phyloP scores from a whole-genome alignment of 257 asterid species.

The Solanum bulbocastanum region DNA sequence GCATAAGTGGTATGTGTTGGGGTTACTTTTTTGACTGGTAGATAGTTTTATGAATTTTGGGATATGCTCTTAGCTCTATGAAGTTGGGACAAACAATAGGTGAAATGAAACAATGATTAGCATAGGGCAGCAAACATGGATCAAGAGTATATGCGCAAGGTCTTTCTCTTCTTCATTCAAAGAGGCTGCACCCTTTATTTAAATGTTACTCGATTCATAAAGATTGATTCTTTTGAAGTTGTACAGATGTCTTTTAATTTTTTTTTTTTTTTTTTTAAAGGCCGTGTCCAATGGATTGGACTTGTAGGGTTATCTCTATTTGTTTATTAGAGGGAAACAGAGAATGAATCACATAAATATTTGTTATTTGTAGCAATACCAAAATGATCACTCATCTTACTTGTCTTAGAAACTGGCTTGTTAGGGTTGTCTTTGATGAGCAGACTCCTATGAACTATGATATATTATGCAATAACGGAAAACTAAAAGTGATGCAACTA shows the following conservation, averaged over 20 bases:
- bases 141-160: not conserved
- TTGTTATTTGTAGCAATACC: not conserved
- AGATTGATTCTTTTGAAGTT: not conserved
- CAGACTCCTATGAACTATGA: not conserved
- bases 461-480: not conserved
- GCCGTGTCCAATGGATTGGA: not conserved
- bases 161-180: not conserved
- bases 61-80: not conserved
- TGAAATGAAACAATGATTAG: not conserved
- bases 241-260: not conserved
- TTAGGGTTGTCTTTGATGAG: not conserved
- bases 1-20: not conserved
- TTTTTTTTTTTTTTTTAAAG: not conserved
- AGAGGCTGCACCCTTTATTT: not conserved
- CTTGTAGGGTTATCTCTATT: not conserved
- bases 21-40: not conserved
- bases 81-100: not conserved
- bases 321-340: not conserved
- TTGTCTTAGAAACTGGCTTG: not conserved
- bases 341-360: not conserved
- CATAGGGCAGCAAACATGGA: not conserved
- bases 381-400: not conserved
- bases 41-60: not conserved
- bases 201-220: not conserved
- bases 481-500: not conserved